Evolutionary conservation across 176 grass and related monocot species (phyloP), one percentile per base, ranked within the genome.

Genomic region (Pharus latifolius): DNA sequence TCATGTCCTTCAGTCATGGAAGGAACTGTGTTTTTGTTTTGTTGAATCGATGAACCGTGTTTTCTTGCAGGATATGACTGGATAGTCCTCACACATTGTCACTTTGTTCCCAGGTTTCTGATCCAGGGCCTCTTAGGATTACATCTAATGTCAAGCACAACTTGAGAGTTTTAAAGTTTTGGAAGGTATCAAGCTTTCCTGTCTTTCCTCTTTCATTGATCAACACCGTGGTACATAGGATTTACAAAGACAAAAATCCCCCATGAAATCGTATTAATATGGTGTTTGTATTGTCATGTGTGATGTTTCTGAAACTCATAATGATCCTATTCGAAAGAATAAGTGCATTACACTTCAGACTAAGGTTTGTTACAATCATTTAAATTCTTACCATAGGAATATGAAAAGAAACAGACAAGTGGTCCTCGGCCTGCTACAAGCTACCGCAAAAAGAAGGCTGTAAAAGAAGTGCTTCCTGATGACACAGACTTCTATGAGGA

Each of bases 71-170:
- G 27, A 3, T 72, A 27, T 27, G 2, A 14, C 17, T 1, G 20
- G 58, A 17, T 5, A 1, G 25, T 49, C 50, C 70, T 75, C 2
- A 42, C 43, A 23, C 0, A 3, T 6, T 17, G 2, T 3, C 3
- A n/a, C 2, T 56, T 9, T 28, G 7, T 60, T 13, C 83, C 5
- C 67, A 98, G 95, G 76, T 73, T 61, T 61, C 77, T 56, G 70
- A 82, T 38, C 75, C 66, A 31, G 73, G 61, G n/a, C 84, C 87
- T 83, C 84, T 83, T 51, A 81, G 95, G 78, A 94, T 98, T 46
- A 98, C 90, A 33, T 93, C 95, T 45, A 98, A 98, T 73, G 95
- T 98, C 24, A 98, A 92, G 63, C 95, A 90, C 3, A 98, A 75
- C 59, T 68, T 98, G 28, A 85, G 58, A 63, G 18, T 98, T 18